Evolutionary conservation across 805 yeast genomes (phyloP).

Genomic region (Starmerella bombi): DNA sequence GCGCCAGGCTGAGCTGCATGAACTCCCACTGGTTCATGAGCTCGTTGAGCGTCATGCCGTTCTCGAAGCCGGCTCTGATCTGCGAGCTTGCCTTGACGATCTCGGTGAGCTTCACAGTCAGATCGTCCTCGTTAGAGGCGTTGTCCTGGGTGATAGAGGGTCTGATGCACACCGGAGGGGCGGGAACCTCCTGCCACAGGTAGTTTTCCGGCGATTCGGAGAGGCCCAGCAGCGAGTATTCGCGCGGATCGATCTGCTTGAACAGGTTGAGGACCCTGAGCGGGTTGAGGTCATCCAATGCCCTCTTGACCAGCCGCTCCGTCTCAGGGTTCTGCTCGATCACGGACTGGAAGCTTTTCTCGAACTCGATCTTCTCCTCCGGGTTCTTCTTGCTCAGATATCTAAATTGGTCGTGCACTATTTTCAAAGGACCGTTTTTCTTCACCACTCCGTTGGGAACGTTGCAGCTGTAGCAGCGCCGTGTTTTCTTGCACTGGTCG

Average conservation of each 20-base stretch:
- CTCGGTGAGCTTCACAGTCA: constrained; percentile 90
- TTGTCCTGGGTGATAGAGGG: constrained; percentile 93
- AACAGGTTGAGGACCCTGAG: constrained; percentile 75
- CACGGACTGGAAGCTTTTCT: constrained; percentile 68
- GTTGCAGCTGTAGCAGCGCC: constrained; percentile 68
- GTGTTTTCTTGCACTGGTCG: constrained; percentile 91
- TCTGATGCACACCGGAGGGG: constrained; percentile 97
- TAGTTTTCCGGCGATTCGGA: constrained; percentile 90
- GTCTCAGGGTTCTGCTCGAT: constrained; percentile 69
- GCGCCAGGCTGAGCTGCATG: constrained; percentile 85
- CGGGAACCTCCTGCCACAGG: constrained; percentile 93
- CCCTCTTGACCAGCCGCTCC: constrained; percentile 72
- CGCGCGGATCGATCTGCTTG: constrained; percentile 71
- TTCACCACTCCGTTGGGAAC: constrained; percentile 93
- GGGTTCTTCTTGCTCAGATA: constrained; percentile 87
- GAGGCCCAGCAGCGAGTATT: constrained; percentile 85
- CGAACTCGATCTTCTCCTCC: constrained; percentile 77
- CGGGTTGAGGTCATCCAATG: constrained; percentile 89
- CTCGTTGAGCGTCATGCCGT: constrained; percentile 83
- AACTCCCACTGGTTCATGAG: constrained; percentile 99
- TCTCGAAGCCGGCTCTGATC: constrained; percentile 87
- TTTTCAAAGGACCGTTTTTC: constrained; percentile 90
- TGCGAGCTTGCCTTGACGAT: constrained; percentile 93
- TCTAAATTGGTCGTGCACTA: constrained; percentile 89
- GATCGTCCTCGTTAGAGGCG: constrained; percentile 92